Base-by-base conservation (phyloP, 2,329 filamentous ascomycete genomes). In the Thyridium curvatum region DNA sequence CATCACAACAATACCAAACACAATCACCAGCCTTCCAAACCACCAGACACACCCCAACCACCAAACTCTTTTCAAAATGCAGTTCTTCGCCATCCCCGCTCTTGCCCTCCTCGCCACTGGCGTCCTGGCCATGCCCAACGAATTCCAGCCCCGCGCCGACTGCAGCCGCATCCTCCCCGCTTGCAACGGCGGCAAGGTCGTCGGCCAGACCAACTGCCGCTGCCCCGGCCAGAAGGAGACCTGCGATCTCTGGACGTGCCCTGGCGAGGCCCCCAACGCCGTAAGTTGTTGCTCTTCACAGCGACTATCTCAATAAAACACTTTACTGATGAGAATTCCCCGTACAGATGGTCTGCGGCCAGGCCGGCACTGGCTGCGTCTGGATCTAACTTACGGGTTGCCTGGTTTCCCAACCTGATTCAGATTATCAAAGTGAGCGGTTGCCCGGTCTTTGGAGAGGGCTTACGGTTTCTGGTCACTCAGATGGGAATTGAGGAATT, bases 191-290 rank as follows among this genome's bases (percentile, higher is more conserved):
- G 48, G 47, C 26, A 8, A 15, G 9, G 39, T 50, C 41, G 34
- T 35, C 14, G 47, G 46, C 9, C 48, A 51, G 41, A 51, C 48
- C 30, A 45, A 47, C 44, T 51, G 47, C 42, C 47, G 48, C 33
- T 51, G 48, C 48, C n/a, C 8, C 3, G 48, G 48, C 21, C 48
- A 51, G 42, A 37, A 38, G 21, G 39, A 36, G 35, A 44, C 38
- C 3, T 49, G 46, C 32, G 47, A 49, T 37, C 34, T 49, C 34
- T 48, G 42, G 46, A 26, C 40, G 3, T 49, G 47, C 45, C 47
- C 47, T 32, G 47, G 46, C 3, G 35, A 29, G 2, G 12, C 31
- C 18, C 42, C 43, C 26, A 49, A 42, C 15, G 42, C 40, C 26
- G 46, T 49, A 37, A 41, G 45, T 18, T 17, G 7, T 17, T 4